Conservation (phyloP, 352 stramenopile genomes). For the Phytophthora sp. region DNA sequence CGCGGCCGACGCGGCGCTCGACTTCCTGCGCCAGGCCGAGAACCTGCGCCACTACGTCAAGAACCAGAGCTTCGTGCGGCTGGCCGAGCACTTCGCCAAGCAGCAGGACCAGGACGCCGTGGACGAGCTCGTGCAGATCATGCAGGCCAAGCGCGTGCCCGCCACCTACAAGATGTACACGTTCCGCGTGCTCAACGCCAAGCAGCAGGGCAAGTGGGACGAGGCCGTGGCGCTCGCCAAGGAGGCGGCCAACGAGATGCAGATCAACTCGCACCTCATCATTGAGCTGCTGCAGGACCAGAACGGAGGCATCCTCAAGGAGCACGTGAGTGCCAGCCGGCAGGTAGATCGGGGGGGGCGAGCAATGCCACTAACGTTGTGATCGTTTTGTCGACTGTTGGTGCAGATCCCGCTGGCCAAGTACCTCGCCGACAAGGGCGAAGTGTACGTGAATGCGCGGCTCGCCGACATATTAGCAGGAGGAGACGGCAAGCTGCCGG, state of each 20-base stretch:
- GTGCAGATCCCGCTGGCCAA: slow-evolving; percentile 70
- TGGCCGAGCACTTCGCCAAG: slow-evolving; percentile 69
- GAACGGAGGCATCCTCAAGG: slow-evolving; percentile 62
- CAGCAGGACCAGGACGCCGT: slow-evolving; percentile 62
- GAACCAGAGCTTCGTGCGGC: slow-evolving; percentile 77
- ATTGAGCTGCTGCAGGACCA: slow-evolving; percentile 69
- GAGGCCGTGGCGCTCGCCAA: slow-evolving; percentile 68
- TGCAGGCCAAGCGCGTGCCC: slow-evolving; percentile 51
- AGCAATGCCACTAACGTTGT: too few species aligned
- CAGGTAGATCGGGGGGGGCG: too few species aligned
- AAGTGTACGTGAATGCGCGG: slow-evolving; percentile 70
- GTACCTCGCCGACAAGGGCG: slow-evolving; percentile 82
- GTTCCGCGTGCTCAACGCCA: slow-evolving; percentile 75
- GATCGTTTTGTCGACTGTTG: neutral
- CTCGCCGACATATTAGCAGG: slow-evolving; percentile 65
- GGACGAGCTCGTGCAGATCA: slow-evolving; percentile 63
- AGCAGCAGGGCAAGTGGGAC: slow-evolving; percentile 63
- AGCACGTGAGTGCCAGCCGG: slow-evolving; percentile 40
- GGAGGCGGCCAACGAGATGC: slow-evolving; percentile 58
- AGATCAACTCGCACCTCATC: slow-evolving; percentile 86
- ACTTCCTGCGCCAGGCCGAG: slow-evolving; percentile 72
- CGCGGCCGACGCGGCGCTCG: slow-evolving; percentile 63
- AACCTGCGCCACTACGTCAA: slow-evolving; percentile 80
- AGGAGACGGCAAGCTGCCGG: slow-evolving; percentile 35
- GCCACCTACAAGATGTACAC: slow-evolving; percentile 76